phyloP scores from a whole-genome alignment of 495 filamentous ascomycete genomes.

The Penicillium roqueforti region DNA sequence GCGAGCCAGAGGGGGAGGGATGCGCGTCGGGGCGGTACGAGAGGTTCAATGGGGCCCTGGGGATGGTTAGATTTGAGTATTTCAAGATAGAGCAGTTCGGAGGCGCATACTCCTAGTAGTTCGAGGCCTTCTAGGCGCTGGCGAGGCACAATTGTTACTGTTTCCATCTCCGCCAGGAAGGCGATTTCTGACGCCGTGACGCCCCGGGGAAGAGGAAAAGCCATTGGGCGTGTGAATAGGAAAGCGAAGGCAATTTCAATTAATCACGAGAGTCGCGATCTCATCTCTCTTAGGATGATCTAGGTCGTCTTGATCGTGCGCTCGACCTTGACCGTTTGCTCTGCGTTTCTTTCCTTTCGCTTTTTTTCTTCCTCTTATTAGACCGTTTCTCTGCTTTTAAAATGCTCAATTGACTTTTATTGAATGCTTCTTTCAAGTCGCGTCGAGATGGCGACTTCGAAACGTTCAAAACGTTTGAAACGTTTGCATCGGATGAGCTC shows the following conservation, averaged over 20 bases:
- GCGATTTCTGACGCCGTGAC: slow-evolving; percentile 85
- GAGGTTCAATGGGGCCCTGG: slow-evolving; percentile 71
- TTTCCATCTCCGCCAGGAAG: slow-evolving; percentile 96
- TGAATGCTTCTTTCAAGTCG: not conserved
- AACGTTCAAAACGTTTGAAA: slow-evolving; percentile 3
- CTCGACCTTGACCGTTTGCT: not conserved
- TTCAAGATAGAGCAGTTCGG: not conserved
- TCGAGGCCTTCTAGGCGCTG: slow-evolving; percentile 82
- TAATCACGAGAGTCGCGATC: not conserved
- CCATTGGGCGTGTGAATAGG: slow-evolving; percentile 52
- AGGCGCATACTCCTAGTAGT: slow-evolving; percentile 63
- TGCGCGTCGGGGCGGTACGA: slow-evolving; percentile 77
- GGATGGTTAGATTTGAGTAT: slow-evolving; percentile 6
- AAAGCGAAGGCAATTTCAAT: not conserved
- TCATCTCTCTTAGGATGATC: not conserved
- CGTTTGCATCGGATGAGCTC: slow-evolving; percentile 7
- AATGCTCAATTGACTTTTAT: not conserved
- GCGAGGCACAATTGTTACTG: slow-evolving; percentile 86
- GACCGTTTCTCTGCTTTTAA: not conserved
- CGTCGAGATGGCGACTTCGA: not conserved
- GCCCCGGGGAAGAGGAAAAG: slow-evolving; percentile 75
- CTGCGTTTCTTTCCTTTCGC: not conserved
- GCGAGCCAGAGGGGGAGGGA: slow-evolving; percentile 91
- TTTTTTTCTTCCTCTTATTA: not conserved
- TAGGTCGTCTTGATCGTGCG: not conserved